Evolutionary conservation across 371 early-diverging fungal species (phyloP), one percentile per base, ranked within the genome.

Genomic region (Cokeromyces recurvatus): DNA sequence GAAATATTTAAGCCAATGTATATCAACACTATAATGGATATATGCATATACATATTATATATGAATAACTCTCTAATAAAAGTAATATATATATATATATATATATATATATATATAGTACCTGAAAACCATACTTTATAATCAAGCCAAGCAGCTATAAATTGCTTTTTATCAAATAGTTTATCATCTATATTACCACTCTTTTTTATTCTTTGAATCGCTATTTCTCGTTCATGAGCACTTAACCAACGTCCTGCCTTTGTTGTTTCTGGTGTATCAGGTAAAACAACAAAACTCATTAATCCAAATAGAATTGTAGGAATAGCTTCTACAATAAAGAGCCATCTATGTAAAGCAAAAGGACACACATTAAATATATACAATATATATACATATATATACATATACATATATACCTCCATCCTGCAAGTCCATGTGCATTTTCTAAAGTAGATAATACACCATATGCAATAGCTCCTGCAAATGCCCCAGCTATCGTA

Each of bases 311-410:
- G 46, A 32, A 82, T 74, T 0, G 82, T 78, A 1, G 80, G 82
- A 17, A 71, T 49, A 6, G 79, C 79, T 50, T 79, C 82, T n/a
- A 77, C 64, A n/a, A 82, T 70, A 41, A 82, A 82, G 17, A 82
- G 46, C 68, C 78, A 70, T 42, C 61, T 63, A 11, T n/a, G n/a
- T 17, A 22, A 45, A 17, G 29, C 29, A 29, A n/a, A n/a, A n/a
- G n/a, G n/a, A n/a, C 29, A 27, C 29, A 5, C 29, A 27, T 7
- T 27, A 27, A 27, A 11, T 27, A 5, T 27, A 5, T 27, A 27
- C 11, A 11, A 5, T 23, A 5, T 7, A 7, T 5, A 27, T 27
- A 7, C 7, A 7, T 27, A 7, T 27, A 7, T 27, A 7, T 27
- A 7, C 11, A 7, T 27, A 7, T 27, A 7, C 11, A 16, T 36